A percentile compares a stretch with the other conserved stretches of the same genome.
Conservation (phyloP, 495 filamentous ascomycete species). For the Pseudevernia furfuracea region DNA sequence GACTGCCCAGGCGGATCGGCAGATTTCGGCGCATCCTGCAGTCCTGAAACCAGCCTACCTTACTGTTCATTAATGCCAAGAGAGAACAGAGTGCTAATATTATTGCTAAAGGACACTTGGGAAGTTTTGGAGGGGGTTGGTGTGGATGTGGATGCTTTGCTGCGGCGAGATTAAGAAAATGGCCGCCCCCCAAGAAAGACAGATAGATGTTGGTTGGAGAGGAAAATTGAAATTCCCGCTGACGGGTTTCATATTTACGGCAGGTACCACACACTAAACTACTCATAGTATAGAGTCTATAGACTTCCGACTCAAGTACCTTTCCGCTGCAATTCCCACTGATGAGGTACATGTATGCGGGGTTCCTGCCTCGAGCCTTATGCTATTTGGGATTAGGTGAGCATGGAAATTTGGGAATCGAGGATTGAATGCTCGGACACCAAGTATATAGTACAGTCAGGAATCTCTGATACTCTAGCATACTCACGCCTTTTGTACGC, state of each 20-base stretch:
- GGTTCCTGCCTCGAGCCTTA: neutral
- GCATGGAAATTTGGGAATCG: neutral
- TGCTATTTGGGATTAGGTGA: neutral
- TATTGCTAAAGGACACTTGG: neutral
- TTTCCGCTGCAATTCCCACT: neutral
- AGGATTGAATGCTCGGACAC: neutral
- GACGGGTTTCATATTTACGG: constrained; percentile 1
- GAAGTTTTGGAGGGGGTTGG: neutral
- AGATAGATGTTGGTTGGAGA: constrained; percentile 1
- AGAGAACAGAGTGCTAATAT: neutral
- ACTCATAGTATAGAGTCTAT: neutral
- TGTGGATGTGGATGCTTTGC: neutral
- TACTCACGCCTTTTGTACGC: neutral
- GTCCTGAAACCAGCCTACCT: constrained; percentile 9
- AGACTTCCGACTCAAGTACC: neutral
- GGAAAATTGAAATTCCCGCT: constrained; percentile 2
- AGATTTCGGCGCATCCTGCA: constrained; percentile 16
- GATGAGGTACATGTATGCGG: neutral
- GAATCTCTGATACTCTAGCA: neutral
- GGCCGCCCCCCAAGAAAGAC: neutral
- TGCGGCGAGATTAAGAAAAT: neutral
- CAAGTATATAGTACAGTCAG: neutral
- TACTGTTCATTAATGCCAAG: constrained; percentile 11
- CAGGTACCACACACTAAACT: neutral
- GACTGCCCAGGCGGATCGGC: constrained; percentile 13